Evolutionary conservation across 306 rosid species (phyloP).

Genomic region (Medicago truncatula): MtrunA17r5.0-ANR NC_053042.1:4561501-4562000

Average conservation of each 20-base stretch:
- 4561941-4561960: conserved; percentile 57
- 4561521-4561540: no score
- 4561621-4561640: conserved; percentile 43
- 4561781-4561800: conserved; percentile 61
- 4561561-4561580: no score
- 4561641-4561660: conserved; percentile 9
- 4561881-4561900: conserved; percentile 14
- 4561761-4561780: conserved; percentile 52
- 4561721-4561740: conserved; percentile 50
- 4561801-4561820: conserved; percentile 49
- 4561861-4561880: conserved; percentile 29
- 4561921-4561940: conserved; percentile 46
- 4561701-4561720: conserved; percentile 50
- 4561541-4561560: no score
- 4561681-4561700: conserved; percentile 41
- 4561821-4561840: conserved; percentile 30
- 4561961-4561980: conserved; percentile 45
- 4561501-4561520: no score
- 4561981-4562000: neutral
- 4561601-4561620: conserved; percentile 52
- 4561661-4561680: conserved; percentile 51
- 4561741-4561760: conserved; percentile 44
- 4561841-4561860: conserved; percentile 13
- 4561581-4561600: no score
- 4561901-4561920: conserved; percentile 35